phyloP scores from a whole-genome alignment of 2,329 filamentous ascomycete genomes.

The Fusarium coffeatum region DNA sequence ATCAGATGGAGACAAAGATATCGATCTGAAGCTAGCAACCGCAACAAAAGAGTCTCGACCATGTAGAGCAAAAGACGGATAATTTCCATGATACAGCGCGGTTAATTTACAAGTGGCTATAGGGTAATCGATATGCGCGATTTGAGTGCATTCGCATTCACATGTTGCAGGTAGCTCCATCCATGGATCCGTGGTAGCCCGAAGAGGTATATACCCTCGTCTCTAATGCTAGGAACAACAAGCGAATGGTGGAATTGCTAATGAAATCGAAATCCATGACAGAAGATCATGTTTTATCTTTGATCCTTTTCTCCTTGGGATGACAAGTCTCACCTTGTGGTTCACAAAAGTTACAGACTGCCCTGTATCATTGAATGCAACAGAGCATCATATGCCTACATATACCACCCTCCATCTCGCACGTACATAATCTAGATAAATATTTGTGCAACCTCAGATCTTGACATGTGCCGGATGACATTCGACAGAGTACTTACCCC shows the following conservation, averaged over 20 bases:
- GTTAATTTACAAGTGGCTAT: neutral
- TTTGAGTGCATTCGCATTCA: conserved; percentile 35
- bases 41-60: neutral
- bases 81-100: neutral
- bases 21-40: neutral
- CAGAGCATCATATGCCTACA: neutral
- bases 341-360: neutral
- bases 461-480: conserved; percentile 15
- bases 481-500: conserved; percentile 12
- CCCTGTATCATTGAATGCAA: neutral
- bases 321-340: conserved; percentile 12
- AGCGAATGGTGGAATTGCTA: conserved; percentile 27
- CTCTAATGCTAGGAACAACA: neutral
- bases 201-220: conserved; percentile 6
- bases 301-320: conserved; percentile 12
- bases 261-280: conserved; percentile 38
- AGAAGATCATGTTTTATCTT: conserved; percentile 26
- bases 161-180: conserved; percentile 1
- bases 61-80: neutral
- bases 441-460: conserved; percentile 21
- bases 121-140: conserved; percentile 3
- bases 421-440: conserved; percentile 7
- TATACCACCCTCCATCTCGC: neutral
- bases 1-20: neutral
- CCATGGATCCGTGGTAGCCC: neutral